A percentile compares a stretch with the other conserved stretches of the same genome.
phyloP scores from a whole-genome alignment of 2,329 filamentous ascomycete genomes.

The Aspergillus sp. region DNA sequence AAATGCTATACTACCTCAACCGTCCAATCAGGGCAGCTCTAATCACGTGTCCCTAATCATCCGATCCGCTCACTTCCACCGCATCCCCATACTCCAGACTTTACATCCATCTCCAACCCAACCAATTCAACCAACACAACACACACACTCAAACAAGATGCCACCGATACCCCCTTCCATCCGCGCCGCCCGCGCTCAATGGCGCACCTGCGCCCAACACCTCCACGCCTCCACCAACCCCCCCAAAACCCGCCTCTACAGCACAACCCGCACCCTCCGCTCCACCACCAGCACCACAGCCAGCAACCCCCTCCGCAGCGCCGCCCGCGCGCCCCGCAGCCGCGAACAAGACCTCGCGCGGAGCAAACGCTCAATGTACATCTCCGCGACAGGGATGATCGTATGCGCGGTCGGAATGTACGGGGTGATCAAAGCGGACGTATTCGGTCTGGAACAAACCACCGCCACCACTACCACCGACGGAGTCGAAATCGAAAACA shows the following conservation, averaged over 20 bases:
- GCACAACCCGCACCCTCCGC: constrained; percentile 19
- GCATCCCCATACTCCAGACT: neutral
- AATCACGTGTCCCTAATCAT: constrained; percentile 10
- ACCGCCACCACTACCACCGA: neutral
- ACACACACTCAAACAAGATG: constrained; percentile 6
- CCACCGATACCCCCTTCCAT: constrained; percentile 13
- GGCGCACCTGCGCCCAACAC: constrained; percentile 31
- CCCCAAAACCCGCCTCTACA: constrained; percentile 26
- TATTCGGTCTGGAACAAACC: constrained; percentile 13
- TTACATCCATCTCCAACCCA: neutral
- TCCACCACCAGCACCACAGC: neutral
- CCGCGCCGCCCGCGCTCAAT: constrained; percentile 16
- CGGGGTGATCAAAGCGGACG: neutral
- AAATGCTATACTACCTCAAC: neutral
- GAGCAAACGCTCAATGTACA: neutral
- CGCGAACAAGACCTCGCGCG: neutral
- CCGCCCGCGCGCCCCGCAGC: neutral
- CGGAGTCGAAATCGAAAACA: neutral
- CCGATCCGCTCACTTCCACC: neutral
- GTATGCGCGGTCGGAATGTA: neutral
- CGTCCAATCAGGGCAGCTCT: constrained; percentile 12
- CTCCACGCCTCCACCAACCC: constrained; percentile 25
- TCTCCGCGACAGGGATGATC: neutral
- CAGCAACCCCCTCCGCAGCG: neutral
- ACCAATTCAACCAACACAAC: neutral